Percentiles rank a stretch among this genome's conserved stretches.
Evolutionary conservation across 163 green algal genomes (phyloP).

Genomic region (Trebouxia gelatinosa): DNA sequence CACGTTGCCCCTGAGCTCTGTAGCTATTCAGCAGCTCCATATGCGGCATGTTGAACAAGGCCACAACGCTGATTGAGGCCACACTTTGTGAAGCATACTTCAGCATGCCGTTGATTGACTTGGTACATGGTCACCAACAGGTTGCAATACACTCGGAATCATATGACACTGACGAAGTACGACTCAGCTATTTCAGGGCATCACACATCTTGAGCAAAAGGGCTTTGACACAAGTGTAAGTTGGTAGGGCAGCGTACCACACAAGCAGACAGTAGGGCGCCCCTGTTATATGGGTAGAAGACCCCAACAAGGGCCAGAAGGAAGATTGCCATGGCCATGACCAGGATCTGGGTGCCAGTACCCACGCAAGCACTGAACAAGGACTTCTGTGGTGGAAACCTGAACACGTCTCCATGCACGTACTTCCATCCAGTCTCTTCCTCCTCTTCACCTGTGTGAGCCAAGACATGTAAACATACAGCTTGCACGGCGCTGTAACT

Average conservation of each 20-base stretch:
- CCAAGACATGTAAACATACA: no score
- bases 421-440: slow-evolving; percentile 95
- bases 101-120: no score
- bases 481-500: neutral
- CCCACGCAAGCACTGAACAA: slow-evolving; percentile 90
- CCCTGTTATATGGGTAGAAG: slow-evolving; percentile 97
- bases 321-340: slow-evolving; percentile 84
- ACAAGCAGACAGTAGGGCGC: slow-evolving; percentile 79
- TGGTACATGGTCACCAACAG: no score
- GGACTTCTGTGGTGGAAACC: slow-evolving; percentile 70
- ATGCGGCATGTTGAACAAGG: no score
- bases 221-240: neutral
- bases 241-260: slow-evolving; percentile 22
- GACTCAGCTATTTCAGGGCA: no score
- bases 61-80: no score
- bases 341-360: slow-evolving; percentile 78
- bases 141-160: no score
- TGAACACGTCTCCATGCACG: slow-evolving; percentile 86
- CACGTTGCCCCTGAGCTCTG: no score
- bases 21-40: no score
- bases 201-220: no score
- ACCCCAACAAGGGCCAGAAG: slow-evolving; percentile 80
- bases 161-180: no score
- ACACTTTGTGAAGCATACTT: no score
- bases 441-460: slow-evolving; percentile 59